These are phyloP conservation scores for Globisporangium megalacanthum DNA, from an alignment of 352 stramenopile genomes.

Conservation along the genomic window DNA sequence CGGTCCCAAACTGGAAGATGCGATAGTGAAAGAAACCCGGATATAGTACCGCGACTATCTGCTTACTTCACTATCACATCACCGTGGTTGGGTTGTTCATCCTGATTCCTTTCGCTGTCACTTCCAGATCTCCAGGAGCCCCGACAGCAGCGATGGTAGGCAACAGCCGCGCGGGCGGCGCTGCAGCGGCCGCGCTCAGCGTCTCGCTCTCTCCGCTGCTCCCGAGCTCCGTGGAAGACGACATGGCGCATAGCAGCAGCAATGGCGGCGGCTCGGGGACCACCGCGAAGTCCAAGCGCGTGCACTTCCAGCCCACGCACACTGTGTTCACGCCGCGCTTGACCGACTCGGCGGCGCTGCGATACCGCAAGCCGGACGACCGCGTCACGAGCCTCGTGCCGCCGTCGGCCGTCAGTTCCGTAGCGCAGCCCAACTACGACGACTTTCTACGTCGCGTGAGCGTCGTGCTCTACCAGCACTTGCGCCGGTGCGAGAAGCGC, in stretches of 20 bases:
- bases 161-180: constrained; percentile 21
- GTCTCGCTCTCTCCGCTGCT: constrained; percentile 75
- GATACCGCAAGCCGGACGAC: constrained; percentile 78
- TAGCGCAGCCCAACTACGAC: constrained; percentile 89
- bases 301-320: constrained; percentile 85
- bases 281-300: constrained; percentile 33
- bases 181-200: constrained; percentile 45
- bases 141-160: constrained; percentile 38
- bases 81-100: neutral
- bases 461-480: constrained; percentile 88
- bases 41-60: neutral
- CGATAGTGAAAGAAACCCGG: neutral
- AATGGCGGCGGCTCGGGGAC: constrained; percentile 5
- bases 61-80: neutral
- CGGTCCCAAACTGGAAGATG: no score
- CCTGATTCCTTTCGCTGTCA: neutral
- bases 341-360: constrained; percentile 55
- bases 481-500: constrained; percentile 82
- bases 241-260: constrained; percentile 1
- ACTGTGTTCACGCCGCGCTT: constrained; percentile 80
- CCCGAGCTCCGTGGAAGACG: constrained; percentile 69
- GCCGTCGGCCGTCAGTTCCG: constrained; percentile 64
- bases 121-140: neutral
- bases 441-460: constrained; percentile 85
- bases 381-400: constrained; percentile 66